A percentile compares a stretch with the other conserved stretches of the same genome.
Evolutionary conservation across 1,284 basidiomycete genomes (phyloP).

Genomic region (Marasmius oreades): DNA sequence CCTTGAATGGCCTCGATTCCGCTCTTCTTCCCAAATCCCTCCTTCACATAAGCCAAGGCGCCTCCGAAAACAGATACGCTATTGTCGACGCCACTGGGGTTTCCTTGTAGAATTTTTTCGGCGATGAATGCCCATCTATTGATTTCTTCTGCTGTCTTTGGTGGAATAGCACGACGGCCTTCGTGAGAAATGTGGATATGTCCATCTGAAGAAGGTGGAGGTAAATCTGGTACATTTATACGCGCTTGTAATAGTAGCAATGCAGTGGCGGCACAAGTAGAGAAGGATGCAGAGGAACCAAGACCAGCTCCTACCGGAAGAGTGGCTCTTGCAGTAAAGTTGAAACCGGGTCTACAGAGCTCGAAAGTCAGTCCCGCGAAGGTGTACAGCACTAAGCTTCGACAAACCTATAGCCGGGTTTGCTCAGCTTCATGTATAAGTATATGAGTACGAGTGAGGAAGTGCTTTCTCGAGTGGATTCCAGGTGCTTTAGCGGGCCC

Average conservation of each 20-base stretch:
- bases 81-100: conserved; percentile 97
- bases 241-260: conserved; percentile 73
- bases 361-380: conserved; percentile 6
- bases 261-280: conserved; percentile 80
- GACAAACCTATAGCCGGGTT: conserved; percentile 52
- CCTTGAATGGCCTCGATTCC: conserved; percentile 86
- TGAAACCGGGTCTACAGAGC: conserved; percentile 59
- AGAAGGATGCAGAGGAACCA: conserved; percentile 96
- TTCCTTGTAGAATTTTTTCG: conserved; percentile 97
- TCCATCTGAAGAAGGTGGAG: conserved; percentile 43
- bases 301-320: conserved; percentile 98
- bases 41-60: conserved; percentile 86
- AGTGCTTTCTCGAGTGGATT: conserved; percentile 51
- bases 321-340: conserved; percentile 85
- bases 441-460: conserved; percentile 90
- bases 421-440: conserved; percentile 81
- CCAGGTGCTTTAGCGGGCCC: conserved; percentile 45
- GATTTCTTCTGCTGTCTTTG: conserved; percentile 66
- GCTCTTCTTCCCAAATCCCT: conserved; percentile 71
- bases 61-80: conserved; percentile 93
- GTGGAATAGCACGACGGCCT: conserved; percentile 61
- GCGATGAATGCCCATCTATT: conserved; percentile 94
- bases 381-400: background rate
- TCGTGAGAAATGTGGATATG: conserved; percentile 62
- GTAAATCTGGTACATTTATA: conserved; percentile 50